Conservation (phyloP, 352 stramenopile genomes). For the Phytophthora kernoviae region DNA sequence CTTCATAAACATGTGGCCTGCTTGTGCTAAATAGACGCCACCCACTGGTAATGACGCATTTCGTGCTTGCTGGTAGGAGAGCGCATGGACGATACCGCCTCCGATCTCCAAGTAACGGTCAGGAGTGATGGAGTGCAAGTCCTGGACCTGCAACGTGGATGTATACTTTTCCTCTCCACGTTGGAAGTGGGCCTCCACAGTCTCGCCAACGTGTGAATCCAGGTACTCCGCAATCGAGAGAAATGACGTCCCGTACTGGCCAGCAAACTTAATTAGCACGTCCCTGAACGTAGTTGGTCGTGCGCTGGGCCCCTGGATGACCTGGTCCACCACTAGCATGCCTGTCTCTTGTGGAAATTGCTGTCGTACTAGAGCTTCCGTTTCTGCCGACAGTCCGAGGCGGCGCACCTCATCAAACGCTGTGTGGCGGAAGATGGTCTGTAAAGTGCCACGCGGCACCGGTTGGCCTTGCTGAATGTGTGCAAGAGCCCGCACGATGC, state of each 20-base stretch:
- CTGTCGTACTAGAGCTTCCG: conserved; percentile 71
- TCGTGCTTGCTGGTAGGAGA: conserved; percentile 89
- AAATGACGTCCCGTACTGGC: conserved; percentile 81
- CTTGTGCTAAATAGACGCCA: conserved; percentile 84
- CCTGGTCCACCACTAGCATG: conserved; percentile 90
- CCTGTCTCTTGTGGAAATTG: conserved; percentile 84
- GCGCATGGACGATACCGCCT: conserved; percentile 84
- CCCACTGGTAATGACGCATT: conserved; percentile 82
- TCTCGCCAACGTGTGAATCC: conserved; percentile 71
- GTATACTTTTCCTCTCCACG: conserved; percentile 64
- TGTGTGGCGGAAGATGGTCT: conserved; percentile 90
- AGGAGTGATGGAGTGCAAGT: conserved; percentile 87
- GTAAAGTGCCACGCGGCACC: conserved; percentile 80
- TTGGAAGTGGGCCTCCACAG: conserved; percentile 75
- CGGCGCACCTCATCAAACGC: conserved; percentile 90
- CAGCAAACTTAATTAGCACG: conserved; percentile 84
- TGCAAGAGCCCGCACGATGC: conserved; percentile 78
- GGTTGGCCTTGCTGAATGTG: conserved; percentile 60
- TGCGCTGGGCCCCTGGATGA: conserved; percentile 84
- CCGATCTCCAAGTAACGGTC: conserved; percentile 86
- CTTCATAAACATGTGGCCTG: conserved; percentile 92
- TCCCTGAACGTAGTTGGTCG: conserved; percentile 84
- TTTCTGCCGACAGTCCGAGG: conserved; percentile 72
- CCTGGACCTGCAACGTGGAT: conserved; percentile 54
- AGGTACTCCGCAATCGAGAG: conserved; percentile 79